Evolutionary conservation across 2,329 filamentous ascomycete genomes (phyloP).

Genomic region (Cordyceps fumosorosea): DNA sequence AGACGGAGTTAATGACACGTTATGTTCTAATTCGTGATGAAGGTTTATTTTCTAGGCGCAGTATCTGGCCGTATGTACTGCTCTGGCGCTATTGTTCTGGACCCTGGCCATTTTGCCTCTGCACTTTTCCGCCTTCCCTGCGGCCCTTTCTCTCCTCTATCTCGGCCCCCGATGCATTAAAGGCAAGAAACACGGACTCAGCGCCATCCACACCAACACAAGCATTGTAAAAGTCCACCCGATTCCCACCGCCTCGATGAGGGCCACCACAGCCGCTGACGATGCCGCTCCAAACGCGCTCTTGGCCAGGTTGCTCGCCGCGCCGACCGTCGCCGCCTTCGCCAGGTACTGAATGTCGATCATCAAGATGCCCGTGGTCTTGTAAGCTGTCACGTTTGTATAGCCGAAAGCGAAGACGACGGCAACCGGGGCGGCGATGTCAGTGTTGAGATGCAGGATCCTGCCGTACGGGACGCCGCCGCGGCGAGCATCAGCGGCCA

Average conservation of each 20-base stretch:
- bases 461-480: background rate
- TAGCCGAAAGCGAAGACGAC: background rate
- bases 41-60: too few species aligned
- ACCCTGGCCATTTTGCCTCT: background rate
- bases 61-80: too few species aligned
- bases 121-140: background rate
- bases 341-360: background rate
- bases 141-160: background rate
- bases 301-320: background rate
- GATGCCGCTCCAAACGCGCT: background rate
- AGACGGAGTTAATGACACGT: too few species aligned
- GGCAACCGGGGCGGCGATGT: background rate
- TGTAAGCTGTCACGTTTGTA: background rate
- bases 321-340: background rate
- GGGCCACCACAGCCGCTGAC: background rate
- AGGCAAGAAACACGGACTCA: background rate
- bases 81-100: background rate
- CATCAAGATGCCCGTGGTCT: background rate
- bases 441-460: background rate
- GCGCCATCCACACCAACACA: background rate
- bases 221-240: background rate
- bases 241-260: background rate
- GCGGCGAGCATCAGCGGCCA: conserved; percentile 34
- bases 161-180: background rate
- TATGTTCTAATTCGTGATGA: too few species aligned